Base-by-base conservation (phyloP, 164 flowering plant genomes). In the Nymphaea colorata region DNA sequence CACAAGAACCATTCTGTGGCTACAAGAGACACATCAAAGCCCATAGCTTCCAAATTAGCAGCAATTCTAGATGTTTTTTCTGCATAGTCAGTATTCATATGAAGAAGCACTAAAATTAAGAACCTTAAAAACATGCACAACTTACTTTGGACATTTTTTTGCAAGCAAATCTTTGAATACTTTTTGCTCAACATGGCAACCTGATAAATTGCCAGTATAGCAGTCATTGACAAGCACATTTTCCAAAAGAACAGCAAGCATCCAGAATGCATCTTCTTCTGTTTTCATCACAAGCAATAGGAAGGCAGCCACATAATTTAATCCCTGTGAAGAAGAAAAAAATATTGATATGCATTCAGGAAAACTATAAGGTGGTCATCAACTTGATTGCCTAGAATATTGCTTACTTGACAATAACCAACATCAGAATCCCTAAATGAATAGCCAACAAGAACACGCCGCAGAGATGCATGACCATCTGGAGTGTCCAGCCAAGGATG, bases 231-330 rank as follows among this genome's bases (percentile, higher is more conserved):
- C 95, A 73, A 94, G 70, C 5, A 94, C 97, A 76, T 91, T 82
- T 77, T 94, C 99, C 69, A 94, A 73, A 36, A 94, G 93, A 61
- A 90, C 96, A 15, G 96, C 88, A 16, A 93, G 96, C 96, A 90
- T 93, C 97, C 98, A 93, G 67, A 90, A 93, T 36, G 94, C 93
- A 66, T 91, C 97, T 82, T 93, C 98, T 76, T 93, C 98, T 0
- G 96, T 93, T 83, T 93, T 90, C 96, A 91, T 86, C 66, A 94
- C 99, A 73, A 94, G 96, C 80, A 94, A 78, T 71, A 94, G 71
- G 71, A 94, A 67, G 64, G 99, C 96, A 25, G 92, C 97, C 67
- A 94, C 99, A 79, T 85, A 94, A 76, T 94, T 94, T 75, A 94
- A 78, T 64, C 97, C 99, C 97, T 91, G 85, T 25, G 36, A 25